Base-by-base conservation (phyloP, 2,329 filamentous ascomycete species). In the Epichloe baconii region DNA sequence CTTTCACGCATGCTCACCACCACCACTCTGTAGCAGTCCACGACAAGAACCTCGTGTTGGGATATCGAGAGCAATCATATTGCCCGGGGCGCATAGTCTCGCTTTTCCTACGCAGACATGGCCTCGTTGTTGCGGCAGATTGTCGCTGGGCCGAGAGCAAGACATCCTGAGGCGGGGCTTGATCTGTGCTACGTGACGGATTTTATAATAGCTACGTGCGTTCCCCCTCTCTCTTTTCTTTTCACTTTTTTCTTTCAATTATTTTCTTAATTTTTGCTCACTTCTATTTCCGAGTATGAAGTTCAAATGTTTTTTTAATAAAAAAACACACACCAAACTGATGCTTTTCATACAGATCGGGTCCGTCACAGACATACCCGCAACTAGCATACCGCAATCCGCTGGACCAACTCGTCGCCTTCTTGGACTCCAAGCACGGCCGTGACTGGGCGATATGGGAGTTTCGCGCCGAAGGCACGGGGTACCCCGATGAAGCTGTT, bases 131-230 rank as follows among this genome's bases (percentile, higher is more conserved):
- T 97, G 58, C 86, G 91, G 60, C 88, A 95, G 65, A 87, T 97
- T 56, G 88, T 97, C 55, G 89, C 93, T 44, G 85, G 90, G 10
- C 91, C 93, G 12, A 82, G 93, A 57, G 76, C 83, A 53, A 80
- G 84, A 60, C 90, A 97, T 65, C 78, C 86, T 34, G 91, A 96
- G 71, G 85, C 91, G 7, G 86, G 86, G 5, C 77, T 98, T 26
- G 93, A 98, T 65, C 78, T 98, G 44, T 97, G 91, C 74, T 98
- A 98, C 68, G 90, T 97, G 37, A 95, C 89, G 0, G 82, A 90
- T 61, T 80, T 86, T 61, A 87, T 84, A 56, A 78, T 82, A 52
- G 80, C 74, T 15, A 82, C 78, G 74, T 81, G 64, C 52, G 74
- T 62, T 12, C 5, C 7, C 19, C 2, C 44, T 21, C 3, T 21